Conservation (phyloP, 306 rosid species). For the Abrus precatorius region DNA sequence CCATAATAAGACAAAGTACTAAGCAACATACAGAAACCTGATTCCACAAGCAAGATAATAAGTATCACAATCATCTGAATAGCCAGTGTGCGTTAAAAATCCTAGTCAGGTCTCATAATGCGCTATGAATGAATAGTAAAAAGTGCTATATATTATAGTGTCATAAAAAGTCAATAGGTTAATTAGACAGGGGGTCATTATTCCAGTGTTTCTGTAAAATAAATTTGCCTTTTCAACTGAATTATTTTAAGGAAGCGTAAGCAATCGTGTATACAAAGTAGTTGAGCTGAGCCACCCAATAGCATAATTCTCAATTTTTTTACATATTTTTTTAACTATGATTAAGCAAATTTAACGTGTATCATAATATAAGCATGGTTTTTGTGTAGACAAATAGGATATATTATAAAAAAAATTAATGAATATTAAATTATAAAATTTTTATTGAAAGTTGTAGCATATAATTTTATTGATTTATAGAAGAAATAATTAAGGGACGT, state of each 20-base stretch:
- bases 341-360: neutral
- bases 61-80: constrained; percentile 4
- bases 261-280: neutral
- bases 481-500: constrained; percentile 8
- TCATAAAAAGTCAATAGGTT: neutral
- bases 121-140: constrained; percentile 1
- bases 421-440: too few relatives aligned
- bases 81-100: constrained; percentile 1
- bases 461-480: neutral
- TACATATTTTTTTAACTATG: too few relatives aligned
- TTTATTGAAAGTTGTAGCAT: too few relatives aligned
- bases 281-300: too few relatives aligned
- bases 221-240: constrained; percentile 20
- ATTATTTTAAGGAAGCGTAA: constrained; percentile 1
- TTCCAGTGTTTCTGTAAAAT: constrained; percentile 19
- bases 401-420: too few relatives aligned
- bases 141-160: neutral
- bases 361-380: neutral
- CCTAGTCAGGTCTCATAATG: neutral
- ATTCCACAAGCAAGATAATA: constrained; percentile 31
- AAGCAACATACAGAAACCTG: neutral
- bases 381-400: neutral
- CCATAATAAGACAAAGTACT: constrained; percentile 45
- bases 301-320: too few relatives aligned
- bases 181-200: constrained; percentile 17